phyloP scores from a whole-genome alignment of 2,329 filamentous ascomycete species.

The Gliomastix tumulicola region DNA sequence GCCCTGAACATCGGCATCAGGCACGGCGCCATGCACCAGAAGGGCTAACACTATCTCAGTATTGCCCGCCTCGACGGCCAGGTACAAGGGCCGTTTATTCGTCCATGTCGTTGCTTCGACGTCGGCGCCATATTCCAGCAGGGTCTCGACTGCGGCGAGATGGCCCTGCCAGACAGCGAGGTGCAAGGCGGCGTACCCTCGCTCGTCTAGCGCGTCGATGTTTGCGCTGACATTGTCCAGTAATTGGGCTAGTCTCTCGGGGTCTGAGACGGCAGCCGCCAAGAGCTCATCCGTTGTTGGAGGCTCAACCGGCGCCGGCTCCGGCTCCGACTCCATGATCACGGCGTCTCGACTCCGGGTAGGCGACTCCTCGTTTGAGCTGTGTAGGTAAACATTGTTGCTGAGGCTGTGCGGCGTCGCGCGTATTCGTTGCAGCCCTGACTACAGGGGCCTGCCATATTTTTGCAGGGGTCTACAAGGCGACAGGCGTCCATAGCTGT shows the following conservation, averaged over 20 bases:
- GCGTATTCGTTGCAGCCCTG: too few species aligned
- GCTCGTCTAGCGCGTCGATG: neutral
- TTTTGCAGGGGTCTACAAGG: too few species aligned
- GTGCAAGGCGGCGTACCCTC: neutral
- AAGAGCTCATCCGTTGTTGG: neutral
- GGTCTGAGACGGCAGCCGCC: too few species aligned
- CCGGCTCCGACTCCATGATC: neutral
- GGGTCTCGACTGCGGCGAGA: neutral
- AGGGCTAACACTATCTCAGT: neutral
- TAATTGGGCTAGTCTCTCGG: neutral
- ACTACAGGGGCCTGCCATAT: too few species aligned
- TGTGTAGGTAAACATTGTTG: too few species aligned
- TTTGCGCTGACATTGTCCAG: neutral
- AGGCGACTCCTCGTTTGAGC: too few species aligned
- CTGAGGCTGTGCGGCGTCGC: too few species aligned
- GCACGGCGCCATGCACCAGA: neutral
- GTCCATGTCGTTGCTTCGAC: neutral
- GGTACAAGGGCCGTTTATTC: neutral
- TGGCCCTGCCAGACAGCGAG: neutral
- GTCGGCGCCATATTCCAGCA: neutral
- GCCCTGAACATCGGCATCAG: neutral
- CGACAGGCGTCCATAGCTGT: too few species aligned
- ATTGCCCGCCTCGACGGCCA: neutral
- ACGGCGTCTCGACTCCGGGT: too few species aligned
- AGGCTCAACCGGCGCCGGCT: neutral